phyloP scores from a whole-genome alignment of 2,329 filamentous ascomycete genomes.

The Diaporthe eres region DNA sequence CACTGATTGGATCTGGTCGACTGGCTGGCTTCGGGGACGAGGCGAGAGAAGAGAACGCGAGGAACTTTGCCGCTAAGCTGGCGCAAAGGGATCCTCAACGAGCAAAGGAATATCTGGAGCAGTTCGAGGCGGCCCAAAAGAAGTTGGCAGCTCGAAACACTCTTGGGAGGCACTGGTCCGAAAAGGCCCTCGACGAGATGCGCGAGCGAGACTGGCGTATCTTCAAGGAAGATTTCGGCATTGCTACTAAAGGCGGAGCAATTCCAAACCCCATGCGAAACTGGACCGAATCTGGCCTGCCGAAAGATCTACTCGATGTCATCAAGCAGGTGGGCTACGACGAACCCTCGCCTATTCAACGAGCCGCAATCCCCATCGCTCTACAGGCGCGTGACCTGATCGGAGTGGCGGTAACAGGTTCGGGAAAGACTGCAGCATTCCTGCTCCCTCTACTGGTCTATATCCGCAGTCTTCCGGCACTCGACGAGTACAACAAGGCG shows the following conservation, averaged over 20 bases:
- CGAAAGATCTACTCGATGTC: constrained; percentile 82
- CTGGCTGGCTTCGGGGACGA: constrained; percentile 68
- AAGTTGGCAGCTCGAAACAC: constrained; percentile 76
- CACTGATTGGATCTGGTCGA: constrained; percentile 64
- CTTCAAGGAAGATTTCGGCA: constrained; percentile 99
- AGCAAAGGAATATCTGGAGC: constrained; percentile 85
- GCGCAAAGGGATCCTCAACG: constrained; percentile 72
- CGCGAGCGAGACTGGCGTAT: constrained; percentile 98
- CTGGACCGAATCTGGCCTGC: constrained; percentile 89
- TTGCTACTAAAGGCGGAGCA: constrained; percentile 90
- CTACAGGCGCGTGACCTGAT: constrained; percentile 95
- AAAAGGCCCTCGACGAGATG: constrained; percentile 94
- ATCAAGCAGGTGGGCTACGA: constrained; percentile 89
- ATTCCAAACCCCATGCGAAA: constrained; percentile 97
- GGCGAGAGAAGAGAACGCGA: constrained; percentile 67
- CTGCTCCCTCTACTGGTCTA: constrained; percentile 93
- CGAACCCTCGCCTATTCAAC: constrained; percentile 91
- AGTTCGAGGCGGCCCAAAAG: constrained; percentile 84
- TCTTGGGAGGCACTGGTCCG: constrained; percentile 94
- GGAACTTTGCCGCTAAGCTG: constrained; percentile 77
- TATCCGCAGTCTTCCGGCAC: constrained; percentile 88
- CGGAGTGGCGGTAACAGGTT: constrained; percentile 97
- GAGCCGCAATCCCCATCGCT: constrained; percentile 95
- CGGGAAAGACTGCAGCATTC: constrained; percentile 97
- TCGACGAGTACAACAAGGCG: constrained; percentile 89